phyloP scores from a whole-genome alignment of 768 basidiomycete species.

The Porphyrellus cyaneotinctus region DNA sequence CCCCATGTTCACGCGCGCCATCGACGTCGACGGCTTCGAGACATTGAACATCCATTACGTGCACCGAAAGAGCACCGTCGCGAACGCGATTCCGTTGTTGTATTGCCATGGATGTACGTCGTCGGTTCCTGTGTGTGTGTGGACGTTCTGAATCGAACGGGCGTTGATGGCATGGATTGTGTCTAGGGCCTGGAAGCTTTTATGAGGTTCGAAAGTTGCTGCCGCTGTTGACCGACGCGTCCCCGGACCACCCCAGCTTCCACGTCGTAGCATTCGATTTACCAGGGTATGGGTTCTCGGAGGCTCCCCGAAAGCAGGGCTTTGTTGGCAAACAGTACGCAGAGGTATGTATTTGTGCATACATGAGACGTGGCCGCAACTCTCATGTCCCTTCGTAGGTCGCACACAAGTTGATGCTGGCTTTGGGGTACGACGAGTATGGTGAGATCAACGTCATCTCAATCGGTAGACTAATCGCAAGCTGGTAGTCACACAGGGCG shows the following conservation, averaged over 20 bases:
- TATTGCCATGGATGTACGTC: conserved; percentile 58
- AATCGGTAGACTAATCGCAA: background rate
- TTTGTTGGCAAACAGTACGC: conserved; percentile 49
- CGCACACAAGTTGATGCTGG: conserved; percentile 46
- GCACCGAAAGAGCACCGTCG: conserved; percentile 45
- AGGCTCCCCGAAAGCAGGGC: conserved; percentile 49
- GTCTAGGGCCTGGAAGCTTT: conserved; percentile 49
- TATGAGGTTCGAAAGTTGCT: conserved; percentile 47
- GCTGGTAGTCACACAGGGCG: conserved; percentile 43
- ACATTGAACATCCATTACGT: conserved; percentile 55
- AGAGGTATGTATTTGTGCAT: conserved; percentile 35
- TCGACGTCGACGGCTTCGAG: conserved; percentile 46
- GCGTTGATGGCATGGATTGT: too few relatives aligned
- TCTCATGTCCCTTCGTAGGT: conserved; percentile 25
- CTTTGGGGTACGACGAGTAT: conserved; percentile 47
- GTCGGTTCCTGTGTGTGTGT: background rate
- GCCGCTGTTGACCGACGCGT: conserved; percentile 43
- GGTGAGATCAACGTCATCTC: conserved; percentile 25
- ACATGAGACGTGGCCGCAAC: too few relatives aligned
- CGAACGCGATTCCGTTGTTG: conserved; percentile 52
- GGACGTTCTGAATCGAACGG: background rate
- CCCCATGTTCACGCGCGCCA: conserved; percentile 52
- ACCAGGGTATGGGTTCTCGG: conserved; percentile 61
- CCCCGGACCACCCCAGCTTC: conserved; percentile 45
- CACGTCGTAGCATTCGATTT: conserved; percentile 58